Percentiles rank a stretch among this genome's conserved stretches.
Evolutionary conservation across 1,284 basidiomycete genomes (phyloP).

Genomic region (Austroboletus olivaceoglutinosus): DNA sequence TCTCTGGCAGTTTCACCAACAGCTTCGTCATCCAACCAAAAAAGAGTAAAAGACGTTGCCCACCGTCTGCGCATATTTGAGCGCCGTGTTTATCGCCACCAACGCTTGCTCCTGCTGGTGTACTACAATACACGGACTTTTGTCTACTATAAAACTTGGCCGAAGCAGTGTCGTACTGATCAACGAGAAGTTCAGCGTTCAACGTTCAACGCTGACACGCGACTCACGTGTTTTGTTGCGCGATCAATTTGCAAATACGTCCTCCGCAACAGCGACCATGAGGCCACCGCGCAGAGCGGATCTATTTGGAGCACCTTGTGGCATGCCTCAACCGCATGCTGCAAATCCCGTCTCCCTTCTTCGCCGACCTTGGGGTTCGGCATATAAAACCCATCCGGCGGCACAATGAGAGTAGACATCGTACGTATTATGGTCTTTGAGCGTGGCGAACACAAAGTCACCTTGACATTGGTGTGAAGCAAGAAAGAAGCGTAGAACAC

Average conservation of each 20-base stretch:
- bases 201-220: neutral
- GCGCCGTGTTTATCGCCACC: conserved; percentile 72
- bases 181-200: neutral
- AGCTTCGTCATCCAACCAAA: too few relatives aligned
- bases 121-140: conserved; percentile 81
- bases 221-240: conserved; percentile 88
- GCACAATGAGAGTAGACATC: conserved; percentile 92
- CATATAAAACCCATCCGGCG: conserved; percentile 80
- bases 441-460: conserved; percentile 83
- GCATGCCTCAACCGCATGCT: conserved; percentile 83
- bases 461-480: conserved; percentile 68
- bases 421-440: conserved; percentile 79
- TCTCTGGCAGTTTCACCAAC: too few relatives aligned
- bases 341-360: conserved; percentile 76
- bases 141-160: conserved; percentile 69
- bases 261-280: conserved; percentile 89
- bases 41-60: neutral
- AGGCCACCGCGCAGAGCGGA: conserved; percentile 80
- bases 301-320: conserved; percentile 85
- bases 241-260: too few relatives aligned
- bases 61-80: conserved; percentile 71
- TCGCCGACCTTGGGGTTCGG: conserved; percentile 58
- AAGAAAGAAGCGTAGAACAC: conserved; percentile 90
- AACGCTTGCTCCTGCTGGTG: conserved; percentile 87
- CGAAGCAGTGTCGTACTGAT: conserved; percentile 90